Percentiles rank a stretch among this genome's conserved stretches.
phyloP scores from a whole-genome alignment of 495 filamentous ascomycete genomes.

The Sordaria brevicollis region DNA sequence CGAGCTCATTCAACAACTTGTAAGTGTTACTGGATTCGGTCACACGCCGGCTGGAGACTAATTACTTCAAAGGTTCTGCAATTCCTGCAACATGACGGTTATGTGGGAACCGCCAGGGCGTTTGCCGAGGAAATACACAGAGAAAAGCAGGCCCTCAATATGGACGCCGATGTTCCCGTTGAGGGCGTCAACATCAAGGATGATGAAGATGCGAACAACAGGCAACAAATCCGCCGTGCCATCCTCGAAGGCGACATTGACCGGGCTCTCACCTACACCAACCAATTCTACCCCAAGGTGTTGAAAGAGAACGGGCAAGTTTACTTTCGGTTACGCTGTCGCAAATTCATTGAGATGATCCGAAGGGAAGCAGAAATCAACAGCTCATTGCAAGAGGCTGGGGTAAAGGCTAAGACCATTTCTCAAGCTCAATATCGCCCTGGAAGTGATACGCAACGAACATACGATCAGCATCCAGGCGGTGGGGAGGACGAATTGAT shows the following conservation, averaged over 20 bases:
- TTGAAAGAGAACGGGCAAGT: constrained; percentile 78
- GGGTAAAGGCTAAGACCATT: neutral
- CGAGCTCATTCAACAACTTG: constrained; percentile 65
- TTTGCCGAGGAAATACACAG: constrained; percentile 75
- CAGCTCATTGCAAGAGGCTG: constrained; percentile 28
- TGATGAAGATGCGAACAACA: constrained; percentile 62
- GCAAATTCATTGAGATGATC: constrained; percentile 96
- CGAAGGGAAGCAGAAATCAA: constrained; percentile 63
- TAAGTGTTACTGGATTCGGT: constrained; percentile 16
- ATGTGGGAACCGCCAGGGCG: constrained; percentile 84
- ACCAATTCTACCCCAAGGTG: constrained; percentile 68
- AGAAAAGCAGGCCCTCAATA: constrained; percentile 55
- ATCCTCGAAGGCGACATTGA: constrained; percentile 94
- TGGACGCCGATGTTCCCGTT: constrained; percentile 40
- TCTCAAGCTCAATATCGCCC: neutral
- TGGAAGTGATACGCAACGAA: constrained; percentile 8
- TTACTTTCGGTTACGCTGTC: constrained; percentile 79
- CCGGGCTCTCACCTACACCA: constrained; percentile 71
- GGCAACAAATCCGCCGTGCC: constrained; percentile 82
- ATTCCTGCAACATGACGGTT: constrained; percentile 90
- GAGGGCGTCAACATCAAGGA: constrained; percentile 66
- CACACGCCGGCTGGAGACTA: neutral
- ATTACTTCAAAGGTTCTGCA: constrained; percentile 53
- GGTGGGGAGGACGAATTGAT: constrained; percentile 72
- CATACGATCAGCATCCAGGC: constrained; percentile 26